Evolutionary conservation across 768 basidiomycete genomes (phyloP), one percentile per base, ranked within the genome.

Genomic region (Amanita pseudoporphyria): DNA sequence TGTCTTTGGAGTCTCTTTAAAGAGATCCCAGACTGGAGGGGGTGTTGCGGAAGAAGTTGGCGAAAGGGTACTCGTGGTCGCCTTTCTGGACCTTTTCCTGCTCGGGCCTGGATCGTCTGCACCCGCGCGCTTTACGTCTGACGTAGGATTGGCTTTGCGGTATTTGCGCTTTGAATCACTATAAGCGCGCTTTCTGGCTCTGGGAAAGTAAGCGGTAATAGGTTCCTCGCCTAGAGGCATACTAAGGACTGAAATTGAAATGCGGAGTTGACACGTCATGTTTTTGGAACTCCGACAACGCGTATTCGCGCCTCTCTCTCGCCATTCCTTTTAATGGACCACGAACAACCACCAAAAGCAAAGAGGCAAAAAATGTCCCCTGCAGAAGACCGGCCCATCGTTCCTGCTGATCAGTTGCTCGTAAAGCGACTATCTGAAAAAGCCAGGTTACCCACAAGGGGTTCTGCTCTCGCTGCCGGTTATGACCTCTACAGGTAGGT

Each of bases 401-500:
- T 71, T 3, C 73, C 76, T 40, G 58, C 65, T 6, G 57, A 71
- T 1, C 73, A 73, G 40, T 77, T 97, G 16, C 78, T 91, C 47
- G 78, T 99, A 61, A 96, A 96, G 62, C 78, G 81, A 30, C 81
- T 87, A 32, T 91, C 88, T 2, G 78, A 81, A 14, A 87, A 82
- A 59, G 96, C 89, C 21, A 84, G 64, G 54, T 62, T 91, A 18
- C 96, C 96, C 2, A 92, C 87, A 9, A 78, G 91, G 44, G 95
- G 96, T 1, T 91, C 87, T 2, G 66, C 80, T 2, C 71, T 92
- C 43, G 79, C 95, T 2, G 96, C 96, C 1, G 96, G 96, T 5
- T 96, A 98, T 61, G 96, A 99, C 65, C 72, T 99, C 32, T 94
- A 92, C 69, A 86, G 87, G 93, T 89, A 62, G n/a, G 71, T 43